Conservation (phyloP, 352 stramenopile species). For the Globisporangium irregulare region DNA sequence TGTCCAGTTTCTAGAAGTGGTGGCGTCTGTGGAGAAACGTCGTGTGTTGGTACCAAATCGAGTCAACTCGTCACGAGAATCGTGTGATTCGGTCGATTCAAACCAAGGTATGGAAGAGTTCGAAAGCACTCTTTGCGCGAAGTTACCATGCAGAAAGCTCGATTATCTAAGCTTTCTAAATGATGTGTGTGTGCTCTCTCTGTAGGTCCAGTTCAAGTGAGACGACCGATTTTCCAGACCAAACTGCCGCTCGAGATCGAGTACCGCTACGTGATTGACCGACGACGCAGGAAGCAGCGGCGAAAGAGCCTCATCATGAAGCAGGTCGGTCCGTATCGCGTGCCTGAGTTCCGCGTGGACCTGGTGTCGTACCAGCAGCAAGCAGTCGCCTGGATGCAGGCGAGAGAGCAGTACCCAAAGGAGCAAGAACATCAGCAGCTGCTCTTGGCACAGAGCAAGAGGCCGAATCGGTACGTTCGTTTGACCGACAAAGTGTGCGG, state of each 20-base stretch:
- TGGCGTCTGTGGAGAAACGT: neutral
- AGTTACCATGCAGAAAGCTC: neutral
- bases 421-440: conserved; percentile 5
- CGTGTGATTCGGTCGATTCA: conserved; percentile 12
- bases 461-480: conserved; percentile 25
- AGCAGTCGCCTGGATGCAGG: conserved; percentile 89
- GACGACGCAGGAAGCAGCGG: conserved; percentile 31
- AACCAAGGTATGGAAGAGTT: conserved; percentile 1
- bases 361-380: conserved; percentile 79
- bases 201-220: neutral
- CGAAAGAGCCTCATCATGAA: conserved; percentile 31
- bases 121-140: neutral
- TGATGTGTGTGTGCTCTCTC: neutral
- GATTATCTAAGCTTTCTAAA: neutral
- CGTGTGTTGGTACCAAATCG: neutral
- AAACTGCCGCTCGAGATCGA: conserved; percentile 64
- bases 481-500: conserved; percentile 47
- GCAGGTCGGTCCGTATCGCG: conserved; percentile 37
- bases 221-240: conserved; percentile 35
- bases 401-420: conserved; percentile 31
- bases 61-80: conserved; percentile 12
- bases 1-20: neutral
- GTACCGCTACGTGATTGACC: conserved; percentile 51
- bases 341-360: conserved; percentile 57
- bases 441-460: conserved; percentile 12